Evolutionary conservation across 73 alveolate species (phyloP).

Genomic region (Symbiodinium pilosum): DNA sequence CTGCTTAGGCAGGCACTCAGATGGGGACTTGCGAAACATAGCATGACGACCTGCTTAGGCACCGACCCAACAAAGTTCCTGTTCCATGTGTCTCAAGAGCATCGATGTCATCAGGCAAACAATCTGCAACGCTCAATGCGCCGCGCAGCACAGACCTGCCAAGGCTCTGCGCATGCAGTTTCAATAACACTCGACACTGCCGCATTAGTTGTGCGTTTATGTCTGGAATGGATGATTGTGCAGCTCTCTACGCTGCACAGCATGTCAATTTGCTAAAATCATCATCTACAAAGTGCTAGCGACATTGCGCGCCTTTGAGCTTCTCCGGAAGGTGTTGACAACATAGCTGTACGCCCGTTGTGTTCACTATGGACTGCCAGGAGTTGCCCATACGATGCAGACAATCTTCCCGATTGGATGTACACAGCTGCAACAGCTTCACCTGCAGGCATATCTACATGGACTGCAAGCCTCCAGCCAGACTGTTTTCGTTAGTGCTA

Average conservation of each 20-base stretch:
- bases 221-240: no score
- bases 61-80: neutral
- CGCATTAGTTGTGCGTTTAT: no score
- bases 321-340: neutral
- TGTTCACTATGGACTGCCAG: neutral
- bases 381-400: neutral
- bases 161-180: no score
- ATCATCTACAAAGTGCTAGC: no score
- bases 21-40: neutral
- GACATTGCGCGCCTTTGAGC: constrained; percentile 16
- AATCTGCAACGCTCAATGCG: neutral
- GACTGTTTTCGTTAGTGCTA: no score
- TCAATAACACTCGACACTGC: no score
- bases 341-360: constrained; percentile 13
- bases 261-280: no score
- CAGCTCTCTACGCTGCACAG: no score
- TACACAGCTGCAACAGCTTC: neutral
- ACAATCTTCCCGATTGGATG: neutral
- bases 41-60: neutral
- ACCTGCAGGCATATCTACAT: neutral
- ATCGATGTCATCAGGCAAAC: neutral
- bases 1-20: neutral
- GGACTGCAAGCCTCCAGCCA: no score
- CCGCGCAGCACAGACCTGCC: neutral
- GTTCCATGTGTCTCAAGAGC: constrained; percentile 29